Percentiles rank a stretch among this genome's conserved stretches.
Conservation (phyloP, 2,329 filamentous ascomycete genomes). For the Colletotrichum camelliae region DNA sequence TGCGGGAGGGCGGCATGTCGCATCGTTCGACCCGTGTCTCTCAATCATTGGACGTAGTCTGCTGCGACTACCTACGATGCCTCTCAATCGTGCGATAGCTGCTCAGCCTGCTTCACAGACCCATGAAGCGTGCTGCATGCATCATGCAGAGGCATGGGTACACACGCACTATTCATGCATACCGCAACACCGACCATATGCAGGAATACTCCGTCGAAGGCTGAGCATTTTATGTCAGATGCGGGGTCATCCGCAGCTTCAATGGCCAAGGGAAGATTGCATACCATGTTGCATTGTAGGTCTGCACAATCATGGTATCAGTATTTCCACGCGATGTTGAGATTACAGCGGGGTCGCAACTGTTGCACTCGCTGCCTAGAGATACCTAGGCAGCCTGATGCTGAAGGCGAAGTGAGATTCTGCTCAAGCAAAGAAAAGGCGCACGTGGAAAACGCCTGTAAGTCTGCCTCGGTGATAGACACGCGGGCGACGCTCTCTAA, state of each 20-base stretch:
- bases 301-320: background rate
- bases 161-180: background rate
- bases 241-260: background rate
- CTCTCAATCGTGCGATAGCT: background rate
- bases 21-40: background rate
- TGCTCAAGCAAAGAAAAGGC: background rate
- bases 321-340: background rate
- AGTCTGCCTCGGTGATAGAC: background rate
- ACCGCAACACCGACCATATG: background rate
- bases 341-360: background rate
- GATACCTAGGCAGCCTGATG: background rate
- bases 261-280: background rate
- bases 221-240: background rate
- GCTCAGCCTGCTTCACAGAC: background rate
- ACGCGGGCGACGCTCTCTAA: background rate
- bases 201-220: background rate
- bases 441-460: background rate
- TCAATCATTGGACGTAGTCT: background rate
- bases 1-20: background rate
- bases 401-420: background rate
- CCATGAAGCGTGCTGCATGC: background rate
- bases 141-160: background rate
- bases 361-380: background rate
- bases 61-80: background rate
- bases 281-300: background rate